Percentiles rank a stretch among this genome's conserved stretches.
Conservation (phyloP, 2,329 filamentous ascomycete species). For the Dactylonectria estremocensis region DNA sequence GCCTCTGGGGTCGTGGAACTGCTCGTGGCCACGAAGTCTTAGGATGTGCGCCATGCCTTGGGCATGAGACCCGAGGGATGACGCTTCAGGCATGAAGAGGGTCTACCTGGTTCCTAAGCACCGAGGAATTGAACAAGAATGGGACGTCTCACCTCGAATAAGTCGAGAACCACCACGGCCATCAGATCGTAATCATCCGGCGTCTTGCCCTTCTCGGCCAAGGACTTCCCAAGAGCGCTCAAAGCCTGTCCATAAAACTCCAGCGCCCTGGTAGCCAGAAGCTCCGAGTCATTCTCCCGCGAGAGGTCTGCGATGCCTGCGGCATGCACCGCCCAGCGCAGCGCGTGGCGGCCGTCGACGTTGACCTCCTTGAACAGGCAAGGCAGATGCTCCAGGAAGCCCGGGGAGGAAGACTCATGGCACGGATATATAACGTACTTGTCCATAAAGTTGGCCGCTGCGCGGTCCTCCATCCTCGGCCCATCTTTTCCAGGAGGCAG, state of each 20-base stretch:
- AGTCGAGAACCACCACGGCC: constrained; percentile 57
- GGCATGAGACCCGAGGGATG: constrained; percentile 50
- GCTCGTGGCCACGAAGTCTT: constrained; percentile 53
- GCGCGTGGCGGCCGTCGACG: constrained; percentile 53
- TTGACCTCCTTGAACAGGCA: constrained; percentile 57
- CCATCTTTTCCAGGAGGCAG: neutral
- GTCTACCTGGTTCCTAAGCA: constrained; percentile 43
- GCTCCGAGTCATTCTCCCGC: constrained; percentile 39
- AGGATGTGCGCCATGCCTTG: constrained; percentile 60
- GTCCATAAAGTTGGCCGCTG: constrained; percentile 53
- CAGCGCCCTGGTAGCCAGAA: constrained; percentile 47
- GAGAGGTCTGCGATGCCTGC: constrained; percentile 54
- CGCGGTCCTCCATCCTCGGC: constrained; percentile 46
- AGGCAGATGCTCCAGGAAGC: constrained; percentile 58
- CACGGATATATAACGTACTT: constrained; percentile 58
- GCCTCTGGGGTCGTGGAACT: constrained; percentile 54
- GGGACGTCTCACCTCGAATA: constrained; percentile 54
- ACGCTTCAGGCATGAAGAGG: constrained; percentile 49
- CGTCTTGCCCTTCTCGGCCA: constrained; percentile 49
- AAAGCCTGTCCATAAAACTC: constrained; percentile 56
- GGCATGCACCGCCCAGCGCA: constrained; percentile 57
- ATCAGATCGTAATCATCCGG: constrained; percentile 59
- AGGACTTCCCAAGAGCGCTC: constrained; percentile 50
- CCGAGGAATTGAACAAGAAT: neutral
- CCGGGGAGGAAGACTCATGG: constrained; percentile 53